Evolutionary conservation across 116 monocot genomes (phyloP), one percentile per base, ranked within the genome.

Genomic region (Trichopus zeylanicus): DNA sequence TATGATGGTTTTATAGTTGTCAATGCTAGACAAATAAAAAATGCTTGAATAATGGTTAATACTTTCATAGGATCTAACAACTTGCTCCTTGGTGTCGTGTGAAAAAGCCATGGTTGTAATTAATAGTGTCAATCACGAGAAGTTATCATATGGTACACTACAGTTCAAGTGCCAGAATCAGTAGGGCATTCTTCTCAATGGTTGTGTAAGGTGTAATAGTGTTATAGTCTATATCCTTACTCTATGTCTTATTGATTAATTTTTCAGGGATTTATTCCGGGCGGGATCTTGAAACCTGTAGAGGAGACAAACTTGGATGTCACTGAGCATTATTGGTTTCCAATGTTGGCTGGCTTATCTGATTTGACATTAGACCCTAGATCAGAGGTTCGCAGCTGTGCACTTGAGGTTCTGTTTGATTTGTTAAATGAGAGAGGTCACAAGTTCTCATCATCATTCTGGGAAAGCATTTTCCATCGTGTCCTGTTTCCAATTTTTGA

Each of bases 281-380:
- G 85, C 34, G 92, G 92, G 42, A 80, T 88, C 29, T 62, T 88
- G 71, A 92, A 92, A 66, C 92, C 85, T 21, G 76, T 92, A 33
- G 81, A 82, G 21, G 85, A 91, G 29, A 49, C 57, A 25, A 82
- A 71, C 53, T 78, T 84, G 66, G 92, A 98, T 72, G 69, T 91
- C n/a, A 91, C 98, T 62, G 98, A 98, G 68, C 88, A 91, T 62
- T 98, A 98, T 46, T 98, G 91, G 98, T 98, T 98, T 55, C 92
- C 92, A 11, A 99, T 92, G 92, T 73, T 92, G 60, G 92, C 92
- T 49, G 99, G 99, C 18, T 62, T 99, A 49, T 99, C 99, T 64
- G 92, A 99, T 67, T 77, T 99, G 48, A 88, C 88, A 29, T 70
- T 88, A 31, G 99, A 99, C 68, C 59, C 82, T 24, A 82, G 99